Conservation (phyloP, 2,329 filamentous ascomycete genomes). For the Pseudogymnoascus sp. region DNA sequence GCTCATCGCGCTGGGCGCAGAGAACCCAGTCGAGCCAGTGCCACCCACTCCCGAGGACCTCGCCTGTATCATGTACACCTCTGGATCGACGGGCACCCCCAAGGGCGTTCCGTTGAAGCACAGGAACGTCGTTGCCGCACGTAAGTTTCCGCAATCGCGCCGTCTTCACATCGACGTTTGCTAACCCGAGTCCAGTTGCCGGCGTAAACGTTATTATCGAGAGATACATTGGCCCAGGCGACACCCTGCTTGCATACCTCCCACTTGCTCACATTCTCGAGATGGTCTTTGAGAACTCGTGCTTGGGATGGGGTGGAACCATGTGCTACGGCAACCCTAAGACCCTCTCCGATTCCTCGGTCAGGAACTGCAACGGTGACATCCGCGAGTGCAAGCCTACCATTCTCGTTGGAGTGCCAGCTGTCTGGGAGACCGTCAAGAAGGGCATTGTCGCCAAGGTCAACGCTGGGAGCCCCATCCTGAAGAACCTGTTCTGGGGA, state of each 20-base stretch:
- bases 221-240: constrained; percentile 64
- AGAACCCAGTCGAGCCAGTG: constrained; percentile 60
- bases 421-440: constrained; percentile 93
- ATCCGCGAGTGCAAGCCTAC: constrained; percentile 86
- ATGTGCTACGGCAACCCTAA: constrained; percentile 88
- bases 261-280: constrained; percentile 94
- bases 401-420: constrained; percentile 85
- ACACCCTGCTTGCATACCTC: constrained; percentile 79
- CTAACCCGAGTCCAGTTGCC: constrained; percentile 44
- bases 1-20: constrained; percentile 37
- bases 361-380: constrained; percentile 84
- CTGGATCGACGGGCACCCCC: constrained; percentile 77
- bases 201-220: constrained; percentile 72
- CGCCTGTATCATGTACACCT: constrained; percentile 80
- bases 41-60: constrained; percentile 68
- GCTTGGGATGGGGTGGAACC: constrained; percentile 78
- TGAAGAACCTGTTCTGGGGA: constrained; percentile 66
- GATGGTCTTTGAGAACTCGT: constrained; percentile 87
- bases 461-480: constrained; percentile 54
- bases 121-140: constrained; percentile 69
- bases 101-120: constrained; percentile 86
- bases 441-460: constrained; percentile 84
- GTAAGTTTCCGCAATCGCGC: constrained; percentile 37
- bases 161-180: constrained; percentile 4
- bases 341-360: constrained; percentile 75